Conservation (phyloP, 2,329 filamentous ascomycete genomes). For the Ophiostoma montium region DNA sequence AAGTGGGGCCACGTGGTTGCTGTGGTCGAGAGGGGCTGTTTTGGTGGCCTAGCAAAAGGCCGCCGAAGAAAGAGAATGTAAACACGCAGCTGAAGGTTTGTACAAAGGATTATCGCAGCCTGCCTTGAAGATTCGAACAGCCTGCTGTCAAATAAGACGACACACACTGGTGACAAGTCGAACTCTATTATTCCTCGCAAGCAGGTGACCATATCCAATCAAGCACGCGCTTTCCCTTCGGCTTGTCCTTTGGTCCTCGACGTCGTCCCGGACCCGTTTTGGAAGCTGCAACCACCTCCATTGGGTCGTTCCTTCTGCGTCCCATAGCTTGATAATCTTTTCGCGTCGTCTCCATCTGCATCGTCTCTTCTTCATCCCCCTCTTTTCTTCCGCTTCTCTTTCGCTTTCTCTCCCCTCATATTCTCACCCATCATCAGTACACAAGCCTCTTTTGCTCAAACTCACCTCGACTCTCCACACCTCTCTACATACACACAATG, state of each 20-base stretch:
- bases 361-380: background rate
- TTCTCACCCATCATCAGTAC: background rate
- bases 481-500: conserved; percentile 19
- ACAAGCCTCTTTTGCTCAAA: background rate
- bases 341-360: background rate
- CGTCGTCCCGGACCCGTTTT: conserved; percentile 3
- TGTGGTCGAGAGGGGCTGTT: conserved; percentile 5
- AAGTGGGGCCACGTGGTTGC: conserved; percentile 7
- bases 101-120: background rate
- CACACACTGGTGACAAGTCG: background rate
- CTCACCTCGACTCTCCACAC: background rate
- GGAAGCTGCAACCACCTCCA: conserved; percentile 4
- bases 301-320: no score
- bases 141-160: no score
- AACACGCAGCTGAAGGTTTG: conserved; percentile 1
- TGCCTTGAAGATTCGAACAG: no score
- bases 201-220: background rate
- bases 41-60: background rate
- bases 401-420: background rate
- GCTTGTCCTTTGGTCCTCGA: background rate
- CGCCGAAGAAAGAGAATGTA: conserved; percentile 5
- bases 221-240: conserved; percentile 1
- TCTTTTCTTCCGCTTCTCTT: background rate
- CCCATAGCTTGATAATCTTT: no score
- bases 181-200: conserved; percentile 3